Conservation (phyloP, 2,329 filamentous ascomycete species). For the Alternaria viburni region DNA sequence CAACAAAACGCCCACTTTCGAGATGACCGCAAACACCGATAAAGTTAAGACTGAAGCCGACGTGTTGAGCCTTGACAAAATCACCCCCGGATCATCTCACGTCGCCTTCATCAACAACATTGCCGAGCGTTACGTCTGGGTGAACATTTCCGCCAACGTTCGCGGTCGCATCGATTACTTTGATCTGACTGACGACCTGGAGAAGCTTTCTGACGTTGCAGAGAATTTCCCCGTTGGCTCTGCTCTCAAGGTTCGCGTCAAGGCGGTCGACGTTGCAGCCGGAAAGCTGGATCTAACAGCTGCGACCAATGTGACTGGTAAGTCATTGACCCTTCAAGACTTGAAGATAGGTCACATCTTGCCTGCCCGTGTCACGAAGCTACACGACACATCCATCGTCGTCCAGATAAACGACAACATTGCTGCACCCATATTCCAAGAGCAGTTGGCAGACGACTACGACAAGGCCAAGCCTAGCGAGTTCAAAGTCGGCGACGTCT, state of each 20-base stretch:
- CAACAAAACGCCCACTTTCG: slow-evolving; percentile 75
- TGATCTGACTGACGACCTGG: slow-evolving; percentile 86
- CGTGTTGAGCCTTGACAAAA: slow-evolving; percentile 72
- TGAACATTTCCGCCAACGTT: slow-evolving; percentile 86
- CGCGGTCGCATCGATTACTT: slow-evolving; percentile 82
- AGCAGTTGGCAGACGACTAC: slow-evolving; percentile 88
- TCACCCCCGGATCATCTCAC: slow-evolving; percentile 74
- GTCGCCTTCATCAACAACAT: slow-evolving; percentile 93
- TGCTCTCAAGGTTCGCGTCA: slow-evolving; percentile 80
- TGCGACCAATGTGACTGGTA: slow-evolving; percentile 63
- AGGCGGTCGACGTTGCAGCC: slow-evolving; percentile 72
- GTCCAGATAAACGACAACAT: slow-evolving; percentile 84
- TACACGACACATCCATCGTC: slow-evolving; percentile 81
- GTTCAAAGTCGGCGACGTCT: slow-evolving; percentile 82
- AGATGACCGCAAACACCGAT: slow-evolving; percentile 80
- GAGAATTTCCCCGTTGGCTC: slow-evolving; percentile 89
- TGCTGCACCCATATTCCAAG: slow-evolving; percentile 79
- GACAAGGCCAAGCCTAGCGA: slow-evolving; percentile 76
- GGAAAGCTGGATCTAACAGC: slow-evolving; percentile 85
- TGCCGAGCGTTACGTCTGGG: slow-evolving; percentile 80
- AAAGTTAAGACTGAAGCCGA: slow-evolving; percentile 62
- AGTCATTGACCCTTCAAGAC: slow-evolving; percentile 70
- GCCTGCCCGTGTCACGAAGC: slow-evolving; percentile 82
- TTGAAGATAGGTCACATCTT: slow-evolving; percentile 81
- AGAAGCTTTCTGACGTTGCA: slow-evolving; percentile 75